phyloP scores from a whole-genome alignment of 225 moss, liverwort and hornwort genomes.

The Marchantia polymorpha region DNA sequence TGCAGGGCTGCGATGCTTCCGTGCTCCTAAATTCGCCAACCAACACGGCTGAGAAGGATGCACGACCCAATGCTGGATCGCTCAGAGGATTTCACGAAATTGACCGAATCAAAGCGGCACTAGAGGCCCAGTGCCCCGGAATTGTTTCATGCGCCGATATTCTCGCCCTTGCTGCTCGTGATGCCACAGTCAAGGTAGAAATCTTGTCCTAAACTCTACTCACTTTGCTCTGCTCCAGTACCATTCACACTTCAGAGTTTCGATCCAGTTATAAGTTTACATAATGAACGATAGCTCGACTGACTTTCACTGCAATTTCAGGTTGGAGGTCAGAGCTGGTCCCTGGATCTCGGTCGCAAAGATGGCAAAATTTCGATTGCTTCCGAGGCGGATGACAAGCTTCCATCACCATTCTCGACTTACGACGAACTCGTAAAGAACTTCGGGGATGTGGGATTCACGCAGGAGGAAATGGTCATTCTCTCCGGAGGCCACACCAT shows the following conservation, averaged over 20 bases:
- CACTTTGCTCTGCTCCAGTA: background rate
- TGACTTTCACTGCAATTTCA: background rate
- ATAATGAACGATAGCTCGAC: too few relatives aligned
- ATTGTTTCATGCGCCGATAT: slow-evolving; percentile 39
- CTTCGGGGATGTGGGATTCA: too few relatives aligned
- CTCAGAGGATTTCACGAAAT: slow-evolving; percentile 32
- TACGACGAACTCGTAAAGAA: too few relatives aligned
- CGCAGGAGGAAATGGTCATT: too few relatives aligned
- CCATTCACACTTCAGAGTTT: background rate
- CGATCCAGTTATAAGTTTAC: too few relatives aligned
- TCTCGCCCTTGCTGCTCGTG: slow-evolving; percentile 29
- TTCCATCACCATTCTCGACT: too few relatives aligned
- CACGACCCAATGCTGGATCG: slow-evolving; percentile 17
- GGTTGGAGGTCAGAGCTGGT: background rate
- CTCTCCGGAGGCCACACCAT: too few relatives aligned
- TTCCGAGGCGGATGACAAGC: background rate
- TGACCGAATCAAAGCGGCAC: slow-evolving; percentile 30
- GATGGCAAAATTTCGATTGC: background rate
- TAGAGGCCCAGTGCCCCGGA: slow-evolving; percentile 23
- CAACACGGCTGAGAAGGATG: slow-evolving; percentile 30
- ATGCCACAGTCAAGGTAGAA: slow-evolving; percentile 27
- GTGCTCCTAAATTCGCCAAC: slow-evolving; percentile 22
- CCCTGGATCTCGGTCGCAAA: background rate
- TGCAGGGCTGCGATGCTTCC: slow-evolving; percentile 43
- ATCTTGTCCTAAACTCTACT: too few relatives aligned